Conservation (phyloP, 495 filamentous ascomycete species). For the Hypoxylon perforatum region DNA sequence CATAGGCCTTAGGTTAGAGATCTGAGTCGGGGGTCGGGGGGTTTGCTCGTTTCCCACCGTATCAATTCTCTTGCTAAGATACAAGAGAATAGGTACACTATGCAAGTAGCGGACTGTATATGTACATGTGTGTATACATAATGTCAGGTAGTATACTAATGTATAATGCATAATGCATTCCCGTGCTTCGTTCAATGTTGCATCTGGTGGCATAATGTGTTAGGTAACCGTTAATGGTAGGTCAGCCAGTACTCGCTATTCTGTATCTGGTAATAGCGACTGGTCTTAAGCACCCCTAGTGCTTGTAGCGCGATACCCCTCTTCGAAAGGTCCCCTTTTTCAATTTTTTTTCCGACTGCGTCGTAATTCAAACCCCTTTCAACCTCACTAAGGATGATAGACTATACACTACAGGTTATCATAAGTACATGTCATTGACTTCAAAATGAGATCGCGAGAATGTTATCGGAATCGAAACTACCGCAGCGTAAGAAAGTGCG, state of each 20-base stretch:
- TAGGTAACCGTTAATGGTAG: conserved; percentile 35
- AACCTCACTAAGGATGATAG: too few species aligned
- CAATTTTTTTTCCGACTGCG: neutral
- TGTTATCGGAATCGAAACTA: too few species aligned
- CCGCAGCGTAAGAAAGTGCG: too few species aligned
- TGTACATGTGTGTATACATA: neutral
- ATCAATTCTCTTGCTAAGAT: conserved; percentile 23
- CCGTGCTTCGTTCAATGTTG: neutral
- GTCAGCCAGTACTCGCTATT: conserved; percentile 6
- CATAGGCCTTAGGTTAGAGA: conserved; percentile 12
- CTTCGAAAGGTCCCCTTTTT: conserved; percentile 28
- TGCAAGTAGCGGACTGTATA: neutral
- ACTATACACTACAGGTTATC: too few species aligned
- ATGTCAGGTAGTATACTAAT: too few species aligned
- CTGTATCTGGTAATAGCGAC: conserved; percentile 21
- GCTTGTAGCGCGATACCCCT: conserved; percentile 27
- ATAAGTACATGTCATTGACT: too few species aligned
- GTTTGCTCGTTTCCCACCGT: conserved; percentile 27
- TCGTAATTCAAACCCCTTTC: neutral
- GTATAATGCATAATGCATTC: too few species aligned
- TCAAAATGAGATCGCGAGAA: too few species aligned
- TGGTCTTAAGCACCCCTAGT: conserved; percentile 7
- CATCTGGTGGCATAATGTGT: conserved; percentile 15
- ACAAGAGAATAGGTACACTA: neutral
- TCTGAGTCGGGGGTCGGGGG: conserved; percentile 28